Base-by-base conservation (phyloP, 2,329 filamentous ascomycete species). In the Biscogniauxia marginata region DNA sequence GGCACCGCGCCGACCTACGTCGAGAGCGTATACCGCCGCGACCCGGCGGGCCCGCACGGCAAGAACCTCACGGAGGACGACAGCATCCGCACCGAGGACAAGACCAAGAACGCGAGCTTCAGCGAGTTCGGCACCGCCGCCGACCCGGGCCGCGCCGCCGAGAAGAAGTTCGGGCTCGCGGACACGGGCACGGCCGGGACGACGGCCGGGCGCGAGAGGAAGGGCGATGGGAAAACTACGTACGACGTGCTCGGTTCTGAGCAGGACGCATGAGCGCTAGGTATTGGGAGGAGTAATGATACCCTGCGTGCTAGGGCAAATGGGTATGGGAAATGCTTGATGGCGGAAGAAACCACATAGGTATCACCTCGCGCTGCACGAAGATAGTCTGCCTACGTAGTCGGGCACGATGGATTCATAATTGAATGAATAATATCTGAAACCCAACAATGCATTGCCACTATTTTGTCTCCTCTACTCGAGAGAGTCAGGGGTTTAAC, bases 101-200 rank as follows among this genome's bases (percentile, higher is more conserved):
- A 71, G 4, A 55, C 72, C 39, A 67, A 72, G 65, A 75, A 72
- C 58, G 72, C 74, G 2, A 68, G 79, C 58, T 66, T 71, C 52
- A 63, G 73, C 3, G 75, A 81, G 62, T 75, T 77, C 57, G 80
- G 80, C 2, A 75, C 73, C 5, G 70, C 75, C 63, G 68, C 79
- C 55, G 81, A 83, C 61, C 80, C 81, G 3, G 73, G 74, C 50
- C 64, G 75, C 7, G 55, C 73, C 43, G 79, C 79, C 4, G 79
- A 81, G 67, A 60, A 70, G 44, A 74, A 75, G 61, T 73, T 83
- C 30, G 30, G 45, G 4, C 53, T 74, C 65, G 1, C 82, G 78
- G n/a, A 86, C 79, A 16, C 84, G 68, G 48, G 86, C 82, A 53
- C 80, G 75, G 62, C 86, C 75, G 2, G 83, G 78, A 56, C 80